A percentile compares a stretch with the other conserved stretches of the same genome.
phyloP scores from a whole-genome alignment of 2,329 filamentous ascomycete species.

The Trichoderma afroharzianum region DNA sequence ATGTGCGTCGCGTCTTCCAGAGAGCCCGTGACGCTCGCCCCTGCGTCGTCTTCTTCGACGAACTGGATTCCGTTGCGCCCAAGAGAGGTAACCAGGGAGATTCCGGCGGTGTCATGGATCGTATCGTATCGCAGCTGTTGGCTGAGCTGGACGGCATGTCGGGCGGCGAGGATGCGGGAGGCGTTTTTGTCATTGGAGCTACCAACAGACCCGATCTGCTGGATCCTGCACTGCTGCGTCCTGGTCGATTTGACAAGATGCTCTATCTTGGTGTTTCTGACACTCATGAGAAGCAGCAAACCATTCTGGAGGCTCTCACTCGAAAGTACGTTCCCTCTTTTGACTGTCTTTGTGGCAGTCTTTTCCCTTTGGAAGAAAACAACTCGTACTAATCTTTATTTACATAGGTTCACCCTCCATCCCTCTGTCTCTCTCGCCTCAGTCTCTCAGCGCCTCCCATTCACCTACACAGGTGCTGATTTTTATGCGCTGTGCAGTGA shows the following conservation, averaged over 20 bases:
- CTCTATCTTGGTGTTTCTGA: slow-evolving; percentile 94
- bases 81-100: slow-evolving; percentile 97
- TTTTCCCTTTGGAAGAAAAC: background rate
- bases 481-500: slow-evolving; percentile 97
- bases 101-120: slow-evolving; percentile 95
- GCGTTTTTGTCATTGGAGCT: slow-evolving; percentile 94
- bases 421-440: slow-evolving; percentile 71
- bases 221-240: slow-evolving; percentile 83
- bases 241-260: slow-evolving; percentile 97
- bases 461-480: slow-evolving; percentile 96
- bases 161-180: slow-evolving; percentile 77
- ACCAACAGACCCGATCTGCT: slow-evolving; percentile 93
- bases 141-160: slow-evolving; percentile 98
- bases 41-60: slow-evolving; percentile 91
- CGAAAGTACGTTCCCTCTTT: slow-evolving; percentile 64
- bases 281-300: slow-evolving; percentile 93
- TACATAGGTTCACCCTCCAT: slow-evolving; percentile 72
- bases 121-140: slow-evolving; percentile 90
- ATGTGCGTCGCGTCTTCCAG: slow-evolving; percentile 85
- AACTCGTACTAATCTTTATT: background rate
- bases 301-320: slow-evolving; percentile 88
- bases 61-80: slow-evolving; percentile 88
- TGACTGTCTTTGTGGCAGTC: no score
- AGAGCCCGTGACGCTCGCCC: slow-evolving; percentile 79
- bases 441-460: slow-evolving; percentile 75